Base-by-base conservation (phyloP, 2,329 filamentous ascomycete genomes). In the Ceratocystis destructans region DNA sequence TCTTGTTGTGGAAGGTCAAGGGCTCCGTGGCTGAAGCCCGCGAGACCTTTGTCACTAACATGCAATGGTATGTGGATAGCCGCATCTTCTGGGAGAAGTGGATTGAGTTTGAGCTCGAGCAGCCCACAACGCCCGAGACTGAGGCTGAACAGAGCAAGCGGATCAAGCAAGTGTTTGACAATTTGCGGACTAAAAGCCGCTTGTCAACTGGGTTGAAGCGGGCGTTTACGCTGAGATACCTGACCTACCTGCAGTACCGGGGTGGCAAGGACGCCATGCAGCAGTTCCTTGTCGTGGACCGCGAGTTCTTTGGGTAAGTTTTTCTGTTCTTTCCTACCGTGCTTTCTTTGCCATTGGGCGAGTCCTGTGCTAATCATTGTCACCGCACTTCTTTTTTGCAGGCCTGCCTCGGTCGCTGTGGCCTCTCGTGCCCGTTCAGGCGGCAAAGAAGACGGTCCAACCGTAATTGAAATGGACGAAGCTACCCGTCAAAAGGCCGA, bases 51-150 rank as follows among this genome's bases (percentile, higher is more conserved):
- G 78, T 85, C 69, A 88, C 87, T 75, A 93, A 96, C 71, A 82
- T 88, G 66, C 86, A 91, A 73, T 90, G 86, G 80, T 96, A 95
- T 73, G 81, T 87, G 1, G 89, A 94, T 73, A 96, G 91, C 74
- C 83, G 86, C 44, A 80, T 89, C 55, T 97, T 97, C 79, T 99
- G 94, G 93, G 81, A 86, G 71, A 89, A 84, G 72, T 97, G 91
- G 80, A 82, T 97, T 65, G 80, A 87, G 67, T 96, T 99, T 72
- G 94, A 99, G 77, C 79, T 95, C 62, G 85, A 89, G 66, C 92
- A 96, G 74, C 87, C 89, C 10, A 87, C 86, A 1, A 86, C 79
- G 69, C 77, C 80, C 1, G 82, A 85, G 62, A 79, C 82, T 1
- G 89, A 93, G 72, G 71, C 79, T 1, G 78, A 83, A 66, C 84